phyloP scores from a whole-genome alignment of 768 basidiomycete genomes.

The Hygrocybe coccinea region DNA sequence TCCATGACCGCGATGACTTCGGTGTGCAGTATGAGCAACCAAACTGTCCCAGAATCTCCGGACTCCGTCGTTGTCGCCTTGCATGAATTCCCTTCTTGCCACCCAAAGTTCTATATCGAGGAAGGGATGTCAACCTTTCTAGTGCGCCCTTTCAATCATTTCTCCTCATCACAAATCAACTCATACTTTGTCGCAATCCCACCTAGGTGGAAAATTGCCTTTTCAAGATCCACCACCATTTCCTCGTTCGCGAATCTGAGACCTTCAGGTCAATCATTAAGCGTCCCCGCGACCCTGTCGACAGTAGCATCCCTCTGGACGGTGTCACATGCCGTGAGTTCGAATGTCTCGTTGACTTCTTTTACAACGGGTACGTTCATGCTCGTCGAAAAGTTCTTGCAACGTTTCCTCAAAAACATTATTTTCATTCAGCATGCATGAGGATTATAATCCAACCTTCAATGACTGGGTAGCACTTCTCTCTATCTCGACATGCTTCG shows the following conservation, averaged over 20 bases:
- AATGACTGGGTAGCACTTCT: conserved; percentile 37
- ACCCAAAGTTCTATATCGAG: conserved; percentile 19
- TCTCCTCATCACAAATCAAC: not conserved
- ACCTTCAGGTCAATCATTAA: conserved; percentile 37
- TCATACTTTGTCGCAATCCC: too few species aligned
- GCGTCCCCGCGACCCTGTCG: conserved; percentile 14
- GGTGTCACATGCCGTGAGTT: conserved; percentile 33
- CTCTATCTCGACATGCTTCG: conserved; percentile 36
- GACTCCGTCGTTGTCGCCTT: not conserved
- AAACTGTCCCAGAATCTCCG: not conserved
- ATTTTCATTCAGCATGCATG: too few species aligned
- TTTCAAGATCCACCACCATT: conserved; percentile 41
- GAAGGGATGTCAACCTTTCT: conserved; percentile 19
- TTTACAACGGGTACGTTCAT: conserved; percentile 34
- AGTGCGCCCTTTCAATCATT: conserved; percentile 7
- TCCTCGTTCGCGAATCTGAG: conserved; percentile 34
- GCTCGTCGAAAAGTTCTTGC: not conserved
- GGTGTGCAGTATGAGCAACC: not conserved
- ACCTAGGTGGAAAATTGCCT: conserved; percentile 33
- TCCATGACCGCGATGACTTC: too few species aligned
- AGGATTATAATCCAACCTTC: conserved; percentile 6
- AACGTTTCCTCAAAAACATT: conserved; percentile 3
- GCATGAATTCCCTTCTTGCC: not conserved
- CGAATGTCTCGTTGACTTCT: conserved; percentile 37
- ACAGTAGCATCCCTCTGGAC: conserved; percentile 23